phyloP scores from a whole-genome alignment of 495 filamentous ascomycete species.

The Cryomyces antarcticus region DNA sequence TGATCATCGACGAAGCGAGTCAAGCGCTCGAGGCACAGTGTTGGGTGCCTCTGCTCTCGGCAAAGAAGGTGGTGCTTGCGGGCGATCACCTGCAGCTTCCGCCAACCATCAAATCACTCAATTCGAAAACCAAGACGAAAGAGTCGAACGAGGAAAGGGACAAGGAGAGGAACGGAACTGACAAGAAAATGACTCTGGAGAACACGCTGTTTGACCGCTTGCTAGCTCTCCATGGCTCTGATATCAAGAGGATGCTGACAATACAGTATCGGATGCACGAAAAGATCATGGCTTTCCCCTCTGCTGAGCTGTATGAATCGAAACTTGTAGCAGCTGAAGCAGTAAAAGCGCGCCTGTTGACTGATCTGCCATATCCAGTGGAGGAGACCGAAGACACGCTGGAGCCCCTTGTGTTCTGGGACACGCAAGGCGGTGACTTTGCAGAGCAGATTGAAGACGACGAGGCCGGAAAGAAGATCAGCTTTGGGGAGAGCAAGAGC shows the following conservation, averaged over 20 bases:
- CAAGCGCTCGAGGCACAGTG: conserved; percentile 94
- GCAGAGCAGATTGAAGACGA: conserved; percentile 21
- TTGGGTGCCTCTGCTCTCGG: conserved; percentile 76
- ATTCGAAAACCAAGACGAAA: conserved; percentile 22
- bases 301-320: conserved; percentile 65
- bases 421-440: conserved; percentile 89
- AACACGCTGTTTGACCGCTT: conserved; percentile 82
- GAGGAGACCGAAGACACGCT: conserved; percentile 67
- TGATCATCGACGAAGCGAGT: conserved; percentile 88
- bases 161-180: conserved; percentile 8
- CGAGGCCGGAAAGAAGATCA: conserved; percentile 23
- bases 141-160: conserved; percentile 4
- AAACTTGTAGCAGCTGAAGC: conserved; percentile 58
- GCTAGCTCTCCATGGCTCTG: conserved; percentile 56
- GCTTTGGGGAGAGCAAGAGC: conserved; percentile 73
- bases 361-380: conserved; percentile 59
- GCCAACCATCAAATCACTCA: conserved; percentile 74
- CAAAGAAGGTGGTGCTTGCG: conserved; percentile 72
- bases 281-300: conserved; percentile 86
- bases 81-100: conserved; percentile 91
- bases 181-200: conserved; percentile 39
- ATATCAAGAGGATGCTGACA: conserved; percentile 86
- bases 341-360: conserved; percentile 56
- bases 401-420: conserved; percentile 80
- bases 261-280: conserved; percentile 98